Evolutionary conservation across 2,329 filamentous ascomycete genomes (phyloP).

Genomic region (Talaromyces albobiverticillius): DNA sequence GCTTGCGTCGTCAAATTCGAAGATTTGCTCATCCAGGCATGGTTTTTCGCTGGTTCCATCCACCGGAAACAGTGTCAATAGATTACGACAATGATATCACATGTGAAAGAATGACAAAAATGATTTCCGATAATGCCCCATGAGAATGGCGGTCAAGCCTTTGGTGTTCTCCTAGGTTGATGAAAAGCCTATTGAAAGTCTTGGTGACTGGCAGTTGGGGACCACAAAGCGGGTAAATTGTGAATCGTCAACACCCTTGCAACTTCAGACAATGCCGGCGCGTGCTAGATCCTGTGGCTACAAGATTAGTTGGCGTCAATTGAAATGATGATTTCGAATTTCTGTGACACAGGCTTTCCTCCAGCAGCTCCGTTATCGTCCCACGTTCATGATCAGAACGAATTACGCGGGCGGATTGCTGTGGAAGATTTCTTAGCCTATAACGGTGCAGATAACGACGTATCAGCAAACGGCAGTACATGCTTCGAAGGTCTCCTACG

Average conservation of each 20-base stretch:
- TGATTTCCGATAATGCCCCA: conserved; percentile 2
- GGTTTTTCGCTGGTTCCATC: not conserved
- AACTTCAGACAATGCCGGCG: conserved; percentile 1
- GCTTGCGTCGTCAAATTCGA: not conserved
- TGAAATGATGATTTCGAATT: not conserved
- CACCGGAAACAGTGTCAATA: not conserved
- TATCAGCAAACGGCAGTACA: conserved; percentile 12
- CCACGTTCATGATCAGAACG: not conserved
- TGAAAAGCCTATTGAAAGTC: conserved; percentile 5
- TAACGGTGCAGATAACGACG: conserved; percentile 9
- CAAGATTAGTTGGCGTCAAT: not conserved
- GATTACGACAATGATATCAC: conserved; percentile 12
- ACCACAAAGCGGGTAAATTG: conserved; percentile 14
- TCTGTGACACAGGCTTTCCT: not conserved
- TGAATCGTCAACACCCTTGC: conserved; percentile 12
- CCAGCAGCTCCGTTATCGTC: conserved; percentile 9
- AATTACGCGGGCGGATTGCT: not conserved
- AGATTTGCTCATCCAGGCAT: not conserved
- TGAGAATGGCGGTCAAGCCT: conserved; percentile 14
- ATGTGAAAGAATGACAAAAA: conserved; percentile 1
- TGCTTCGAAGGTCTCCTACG: conserved; percentile 6
- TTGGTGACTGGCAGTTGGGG: not conserved
- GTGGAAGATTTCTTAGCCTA: not conserved
- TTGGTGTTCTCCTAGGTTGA: not conserved
- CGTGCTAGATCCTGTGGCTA: conserved; percentile 13